Evolutionary conservation across 2,329 filamentous ascomycete genomes (phyloP).

Genomic region (Fusarium sp.): DNA sequence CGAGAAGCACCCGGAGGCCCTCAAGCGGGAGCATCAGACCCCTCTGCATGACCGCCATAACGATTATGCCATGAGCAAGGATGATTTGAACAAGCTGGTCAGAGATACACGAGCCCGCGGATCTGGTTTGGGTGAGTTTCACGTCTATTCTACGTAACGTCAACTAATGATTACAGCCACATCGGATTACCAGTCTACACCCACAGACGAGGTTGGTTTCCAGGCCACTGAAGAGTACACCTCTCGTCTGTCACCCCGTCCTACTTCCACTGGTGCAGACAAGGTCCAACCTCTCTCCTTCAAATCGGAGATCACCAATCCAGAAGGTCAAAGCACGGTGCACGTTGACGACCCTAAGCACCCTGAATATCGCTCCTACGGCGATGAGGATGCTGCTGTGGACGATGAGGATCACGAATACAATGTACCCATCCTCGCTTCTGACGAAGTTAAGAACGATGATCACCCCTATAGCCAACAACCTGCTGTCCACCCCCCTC

Average conservation of each 20-base stretch:
- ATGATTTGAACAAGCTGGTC: conserved; percentile 91
- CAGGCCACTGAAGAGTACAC: conserved; percentile 86
- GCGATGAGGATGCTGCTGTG: conserved; percentile 58
- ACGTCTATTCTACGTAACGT: conserved; percentile 4
- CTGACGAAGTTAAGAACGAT: conserved; percentile 85
- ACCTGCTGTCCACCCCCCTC: conserved; percentile 82
- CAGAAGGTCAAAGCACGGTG: conserved; percentile 69
- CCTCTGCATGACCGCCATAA: conserved; percentile 66
- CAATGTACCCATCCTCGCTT: conserved; percentile 83
- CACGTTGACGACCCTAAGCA: conserved; percentile 75
- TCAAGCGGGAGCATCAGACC: conserved; percentile 75
- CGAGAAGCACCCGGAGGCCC: conserved; percentile 86
- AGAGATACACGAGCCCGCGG: conserved; percentile 72
- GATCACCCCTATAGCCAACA: conserved; percentile 74
- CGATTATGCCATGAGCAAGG: conserved; percentile 88
- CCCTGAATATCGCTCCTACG: conserved; percentile 53
- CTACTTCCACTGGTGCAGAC: conserved; percentile 52
- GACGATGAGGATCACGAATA: conserved; percentile 71
- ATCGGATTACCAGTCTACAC: conserved; percentile 75
- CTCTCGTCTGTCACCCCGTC: conserved; percentile 76
- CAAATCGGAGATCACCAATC: conserved; percentile 48
- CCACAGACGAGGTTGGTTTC: conserved; percentile 91
- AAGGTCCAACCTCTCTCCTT: conserved; percentile 37
- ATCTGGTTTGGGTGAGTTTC: conserved; percentile 61
- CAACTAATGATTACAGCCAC: conserved; percentile 63